Evolutionary conservation across 2,329 filamentous ascomycete genomes (phyloP), one percentile per base, ranked within the genome.

Genomic region (Diaporthe sp.): DNA sequence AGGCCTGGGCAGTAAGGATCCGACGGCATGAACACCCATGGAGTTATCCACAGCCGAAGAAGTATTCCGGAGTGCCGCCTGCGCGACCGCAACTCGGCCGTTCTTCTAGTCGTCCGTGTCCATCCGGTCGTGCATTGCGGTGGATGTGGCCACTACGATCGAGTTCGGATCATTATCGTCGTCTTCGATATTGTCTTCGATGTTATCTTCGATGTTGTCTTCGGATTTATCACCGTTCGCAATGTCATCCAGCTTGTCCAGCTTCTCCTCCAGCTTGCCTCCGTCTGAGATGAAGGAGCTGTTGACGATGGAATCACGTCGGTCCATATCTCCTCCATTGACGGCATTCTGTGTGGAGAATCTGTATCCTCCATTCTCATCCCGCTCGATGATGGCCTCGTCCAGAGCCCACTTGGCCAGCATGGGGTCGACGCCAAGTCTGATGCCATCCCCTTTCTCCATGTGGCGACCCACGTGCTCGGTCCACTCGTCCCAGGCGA

Each of bases 381-480:
- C 88, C 10, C 85, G 83, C 79, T 92, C 89, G 74, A 93, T 92
- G 78, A 93, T 93, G 9, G 86, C 87, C 79, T 93, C 90, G 1
- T 91, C 89, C 28, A 93, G 82, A 6, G 92, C 91, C 91, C 91
- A 93, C 74, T 89, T 85, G 0, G 90, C 88, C 58, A 93, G 82
- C 53, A 92, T 82, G 1, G 83, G 82, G 78, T 93, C 92, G 7
- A 92, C 89, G 0, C 88, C 89, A 25, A 93, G 85, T 34, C 86
- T 83, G 34, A 86, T 84, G 4, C 89, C 91, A 77, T 93, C 91
- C 9, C 90, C 90, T 78, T 92, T 93, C 83, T 98, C 96, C 87
- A 98, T 93, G 82, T 98, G 96, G 62, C 93, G 89, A 1, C 96
- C 96, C 0, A 98, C 93, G 82, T 98, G 96, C 82, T 98, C 96